phyloP scores from a whole-genome alignment of 2,329 filamentous ascomycete genomes.

The Helotiales sp. region DNA sequence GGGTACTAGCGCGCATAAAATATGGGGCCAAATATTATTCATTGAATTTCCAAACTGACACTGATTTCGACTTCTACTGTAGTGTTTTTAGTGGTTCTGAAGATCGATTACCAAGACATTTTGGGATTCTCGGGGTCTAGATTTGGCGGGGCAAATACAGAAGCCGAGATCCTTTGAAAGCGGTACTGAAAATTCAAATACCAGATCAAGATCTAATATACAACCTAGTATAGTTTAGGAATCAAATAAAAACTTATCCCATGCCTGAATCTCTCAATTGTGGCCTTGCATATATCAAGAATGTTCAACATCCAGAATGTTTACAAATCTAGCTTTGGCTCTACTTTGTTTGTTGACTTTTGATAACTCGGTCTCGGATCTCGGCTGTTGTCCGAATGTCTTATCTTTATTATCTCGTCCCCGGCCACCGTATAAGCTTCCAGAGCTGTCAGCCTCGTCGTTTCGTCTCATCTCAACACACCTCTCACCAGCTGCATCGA shows the following conservation, averaged over 20 bases:
- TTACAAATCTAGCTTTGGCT: not conserved
- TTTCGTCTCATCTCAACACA: not conserved
- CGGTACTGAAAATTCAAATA: not conserved
- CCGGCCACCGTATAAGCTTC: conserved; percentile 1
- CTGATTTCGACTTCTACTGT: too few species aligned
- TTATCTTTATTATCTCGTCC: not conserved
- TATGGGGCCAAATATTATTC: too few species aligned
- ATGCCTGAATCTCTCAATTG: too few species aligned
- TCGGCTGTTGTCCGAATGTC: not conserved
- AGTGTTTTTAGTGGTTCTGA: conserved; percentile 4
- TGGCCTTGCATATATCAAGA: too few species aligned
- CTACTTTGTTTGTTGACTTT: not conserved
- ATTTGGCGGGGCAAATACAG: not conserved
- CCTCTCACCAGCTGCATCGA: not conserved
- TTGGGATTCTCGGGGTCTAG: not conserved
- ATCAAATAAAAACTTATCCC: not conserved
- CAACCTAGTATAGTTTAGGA: not conserved
- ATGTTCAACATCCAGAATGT: not conserved
- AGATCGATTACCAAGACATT: not conserved
- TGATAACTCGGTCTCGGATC: not conserved
- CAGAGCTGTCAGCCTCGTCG: not conserved
- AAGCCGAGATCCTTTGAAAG: not conserved
- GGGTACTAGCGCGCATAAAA: too few species aligned
- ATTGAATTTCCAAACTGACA: too few species aligned
- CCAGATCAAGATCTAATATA: not conserved